Evolutionary conservation across 768 basidiomycete genomes (phyloP).

Genomic region (Chlorophyllum brunneum): DNA sequence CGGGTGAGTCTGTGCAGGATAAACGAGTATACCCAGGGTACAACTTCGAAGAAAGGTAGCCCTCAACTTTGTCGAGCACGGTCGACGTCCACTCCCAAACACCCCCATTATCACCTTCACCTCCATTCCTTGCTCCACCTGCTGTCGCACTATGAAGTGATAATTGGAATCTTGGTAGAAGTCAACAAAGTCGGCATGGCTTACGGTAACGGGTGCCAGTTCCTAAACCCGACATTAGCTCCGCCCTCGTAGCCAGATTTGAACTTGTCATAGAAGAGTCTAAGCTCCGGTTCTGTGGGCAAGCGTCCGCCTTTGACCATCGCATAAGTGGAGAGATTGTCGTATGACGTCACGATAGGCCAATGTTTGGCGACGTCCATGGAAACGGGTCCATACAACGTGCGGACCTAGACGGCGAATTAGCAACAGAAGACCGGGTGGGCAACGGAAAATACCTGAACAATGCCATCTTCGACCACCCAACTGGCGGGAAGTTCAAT

Average conservation of each 20-base stretch:
- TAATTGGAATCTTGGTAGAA: background rate
- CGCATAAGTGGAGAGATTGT: conserved; percentile 77
- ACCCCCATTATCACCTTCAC: conserved; percentile 84
- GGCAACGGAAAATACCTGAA: conserved; percentile 36
- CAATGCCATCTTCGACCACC: conserved; percentile 49
- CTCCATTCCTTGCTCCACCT: conserved; percentile 44
- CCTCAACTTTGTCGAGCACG: conserved; percentile 62
- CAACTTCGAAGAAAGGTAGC: conserved; percentile 67
- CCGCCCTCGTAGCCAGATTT: conserved; percentile 72
- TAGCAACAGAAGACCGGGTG: background rate
- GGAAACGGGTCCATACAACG: conserved; percentile 80
- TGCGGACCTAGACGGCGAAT: conserved; percentile 54
- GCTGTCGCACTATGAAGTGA: conserved; percentile 56
- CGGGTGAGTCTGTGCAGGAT: conserved; percentile 1
- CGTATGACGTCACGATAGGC: conserved; percentile 81
- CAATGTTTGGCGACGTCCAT: conserved; percentile 77
- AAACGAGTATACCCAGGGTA: conserved; percentile 73
- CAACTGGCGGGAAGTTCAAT: conserved; percentile 69
- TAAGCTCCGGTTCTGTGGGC: conserved; percentile 86
- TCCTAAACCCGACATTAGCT: conserved; percentile 81
- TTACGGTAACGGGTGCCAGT: conserved; percentile 93
- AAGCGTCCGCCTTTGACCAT: conserved; percentile 87
- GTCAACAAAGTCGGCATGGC: conserved; percentile 24
- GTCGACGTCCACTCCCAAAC: conserved; percentile 99
- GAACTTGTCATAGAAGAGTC: conserved; percentile 73